Conservation (phyloP, 208 protist genomes). For the Wallacemonas collosoma region DNA sequence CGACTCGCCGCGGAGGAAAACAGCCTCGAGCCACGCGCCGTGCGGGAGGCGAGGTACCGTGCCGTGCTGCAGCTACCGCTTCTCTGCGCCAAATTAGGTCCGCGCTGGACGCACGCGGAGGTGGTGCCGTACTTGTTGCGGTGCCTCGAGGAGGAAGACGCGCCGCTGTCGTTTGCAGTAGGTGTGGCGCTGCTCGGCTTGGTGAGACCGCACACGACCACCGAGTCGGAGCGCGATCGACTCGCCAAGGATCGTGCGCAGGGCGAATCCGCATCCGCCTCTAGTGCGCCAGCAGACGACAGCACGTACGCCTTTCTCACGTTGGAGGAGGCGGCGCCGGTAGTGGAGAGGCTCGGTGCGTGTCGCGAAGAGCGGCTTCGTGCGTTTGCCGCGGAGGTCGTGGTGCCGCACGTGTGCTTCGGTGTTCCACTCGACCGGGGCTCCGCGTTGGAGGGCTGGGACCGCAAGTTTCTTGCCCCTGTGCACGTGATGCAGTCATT, state of each 20-base stretch:
- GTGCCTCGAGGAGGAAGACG: conserved; percentile 78
- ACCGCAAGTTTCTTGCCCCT: conserved; percentile 44
- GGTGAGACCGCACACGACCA: conserved; percentile 24
- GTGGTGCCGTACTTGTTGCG: conserved; percentile 76
- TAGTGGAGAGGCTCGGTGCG: conserved; percentile 46
- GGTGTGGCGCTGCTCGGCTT: conserved; percentile 62
- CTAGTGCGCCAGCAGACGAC: neutral
- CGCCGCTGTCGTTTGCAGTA: conserved; percentile 54
- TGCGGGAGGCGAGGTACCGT: conserved; percentile 44
- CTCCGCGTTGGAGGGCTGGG: conserved; percentile 55
- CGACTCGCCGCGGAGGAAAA: conserved; percentile 42
- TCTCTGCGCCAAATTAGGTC: conserved; percentile 52
- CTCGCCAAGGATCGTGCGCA: conserved; percentile 7
- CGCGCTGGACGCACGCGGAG: conserved; percentile 53
- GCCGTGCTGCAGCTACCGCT: conserved; percentile 65
- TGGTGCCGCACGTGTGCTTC: conserved; percentile 72
- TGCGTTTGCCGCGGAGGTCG: conserved; percentile 60
- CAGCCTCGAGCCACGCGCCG: conserved; percentile 49
- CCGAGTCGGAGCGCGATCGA: neutral
- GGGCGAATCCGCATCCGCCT: neutral
- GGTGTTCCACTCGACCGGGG: conserved; percentile 55
- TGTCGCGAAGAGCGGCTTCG: conserved; percentile 48
- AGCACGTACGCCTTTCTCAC: conserved; percentile 25
- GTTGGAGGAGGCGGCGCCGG: conserved; percentile 41
- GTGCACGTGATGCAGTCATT: conserved; percentile 20